phyloP scores from a whole-genome alignment of 352 stramenopile species.

The Pythium monospermum region DNA sequence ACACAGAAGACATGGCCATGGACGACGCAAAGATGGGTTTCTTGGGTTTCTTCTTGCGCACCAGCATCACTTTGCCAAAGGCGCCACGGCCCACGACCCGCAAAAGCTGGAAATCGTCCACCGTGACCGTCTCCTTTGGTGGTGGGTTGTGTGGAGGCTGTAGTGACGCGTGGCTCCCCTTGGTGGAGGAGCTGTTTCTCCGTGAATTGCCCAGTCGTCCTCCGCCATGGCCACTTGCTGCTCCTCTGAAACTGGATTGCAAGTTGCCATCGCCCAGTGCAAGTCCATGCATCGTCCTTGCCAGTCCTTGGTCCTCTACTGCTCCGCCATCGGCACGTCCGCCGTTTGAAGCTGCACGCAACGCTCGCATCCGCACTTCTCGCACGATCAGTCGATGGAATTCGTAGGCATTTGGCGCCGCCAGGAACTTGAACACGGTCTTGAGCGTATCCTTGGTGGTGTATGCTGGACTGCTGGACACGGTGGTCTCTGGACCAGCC shows the following conservation, averaged over 20 bases:
- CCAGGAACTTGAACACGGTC: constrained; percentile 80
- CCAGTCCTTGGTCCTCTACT: constrained; percentile 2
- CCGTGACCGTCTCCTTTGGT: constrained; percentile 60
- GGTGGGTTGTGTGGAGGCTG: too few relatives aligned
- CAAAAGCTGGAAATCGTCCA: constrained; percentile 96
- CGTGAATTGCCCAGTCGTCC: constrained; percentile 3
- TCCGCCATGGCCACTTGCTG: too few relatives aligned
- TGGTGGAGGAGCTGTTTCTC: constrained; percentile 8
- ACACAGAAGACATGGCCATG: not conserved
- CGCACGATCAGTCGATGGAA: constrained; percentile 57
- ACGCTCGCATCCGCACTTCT: constrained; percentile 42
- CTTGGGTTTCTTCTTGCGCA: constrained; percentile 47
- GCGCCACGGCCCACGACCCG: constrained; percentile 96
- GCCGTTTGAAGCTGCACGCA: constrained; percentile 23
- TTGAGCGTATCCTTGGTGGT: constrained; percentile 68
- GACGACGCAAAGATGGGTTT: not conserved
- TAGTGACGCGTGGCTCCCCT: too few relatives aligned
- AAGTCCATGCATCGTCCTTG: not conserved
- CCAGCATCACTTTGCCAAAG: constrained; percentile 94
- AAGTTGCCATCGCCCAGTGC: not conserved
- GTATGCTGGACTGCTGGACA: constrained; percentile 55
- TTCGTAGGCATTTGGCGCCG: constrained; percentile 68
- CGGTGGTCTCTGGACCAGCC: constrained; percentile 49
- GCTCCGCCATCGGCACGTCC: constrained; percentile 2
- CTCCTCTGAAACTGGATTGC: constrained; percentile 17